Evolutionary conservation across 768 basidiomycete species (phyloP), one percentile per base, ranked within the genome.

Genomic region (Sarcomyxa edulis): DNA sequence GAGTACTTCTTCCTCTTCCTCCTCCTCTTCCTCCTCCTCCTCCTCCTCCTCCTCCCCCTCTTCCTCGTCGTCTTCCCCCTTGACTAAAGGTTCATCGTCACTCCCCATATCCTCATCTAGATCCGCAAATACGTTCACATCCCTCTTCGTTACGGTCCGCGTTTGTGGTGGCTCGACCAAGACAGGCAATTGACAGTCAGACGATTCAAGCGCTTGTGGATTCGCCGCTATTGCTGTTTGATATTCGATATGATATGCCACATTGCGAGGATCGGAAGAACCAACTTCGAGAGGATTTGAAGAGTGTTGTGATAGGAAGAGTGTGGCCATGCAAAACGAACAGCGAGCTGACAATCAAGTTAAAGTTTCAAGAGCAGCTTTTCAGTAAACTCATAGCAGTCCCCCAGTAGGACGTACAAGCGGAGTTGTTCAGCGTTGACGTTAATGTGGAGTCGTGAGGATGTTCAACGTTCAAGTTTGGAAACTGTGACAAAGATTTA

Each of bases 211-310:
- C 34, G 61, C 56, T 22, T 48, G 42, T 18, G 49, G 53, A 30
- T 52, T 53, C 8, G 56, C 52, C 43, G 53, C 49, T 26, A 49
- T 44, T 9, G 64, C 58, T 9, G 61, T 64, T 35, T n/a, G n/a
- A n/a, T n/a, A n/a, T n/a, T n/a, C n/a, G n/a, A 55, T 59, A 44
- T 61, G 62, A 48, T 72, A 75, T 16, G 62, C 52, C 30, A 55
- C 64, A 51, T 80, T 78, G 39, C 66, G 69, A 6, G 57, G 46
- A 48, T 84, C 79, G 26, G 77, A 80, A 9, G 81, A 79, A 27
- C 74, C 66, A 18, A 74, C 73, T 48, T 85, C 81, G 23, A 85
- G 70, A 4, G 84, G 82, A 48, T 85, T 85, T 34, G 83, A 84
- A 9, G 82, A 81, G 51, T 85, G 82, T 42, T 76, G 76, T 6